Evolutionary conservation across 768 basidiomycete species (phyloP).

Genomic region (Amyloporia xantha): DNA sequence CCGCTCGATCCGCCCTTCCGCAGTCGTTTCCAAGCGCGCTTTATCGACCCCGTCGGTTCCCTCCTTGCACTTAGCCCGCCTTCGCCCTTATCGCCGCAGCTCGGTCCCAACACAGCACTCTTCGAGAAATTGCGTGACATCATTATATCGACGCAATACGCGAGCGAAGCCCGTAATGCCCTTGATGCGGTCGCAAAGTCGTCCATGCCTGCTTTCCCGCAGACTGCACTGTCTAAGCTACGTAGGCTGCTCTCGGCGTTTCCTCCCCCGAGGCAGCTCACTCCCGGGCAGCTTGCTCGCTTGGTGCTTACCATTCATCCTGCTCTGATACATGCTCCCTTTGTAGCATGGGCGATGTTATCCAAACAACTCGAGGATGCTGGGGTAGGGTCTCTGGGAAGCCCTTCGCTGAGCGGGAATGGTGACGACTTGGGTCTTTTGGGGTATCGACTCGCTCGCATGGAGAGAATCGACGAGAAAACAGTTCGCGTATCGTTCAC

Average conservation of each 20-base stretch:
- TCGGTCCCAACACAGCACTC: conserved; percentile 18
- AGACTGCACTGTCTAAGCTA: conserved; percentile 53
- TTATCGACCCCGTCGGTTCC: conserved; percentile 53
- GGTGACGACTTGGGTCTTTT: conserved; percentile 40
- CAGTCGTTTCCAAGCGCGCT: conserved; percentile 63
- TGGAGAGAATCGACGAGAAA: conserved; percentile 35
- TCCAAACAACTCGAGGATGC: conserved; percentile 47
- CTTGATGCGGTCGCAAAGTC: conserved; percentile 49
- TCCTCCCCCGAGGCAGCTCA: conserved; percentile 38
- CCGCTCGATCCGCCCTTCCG: conserved; percentile 62
- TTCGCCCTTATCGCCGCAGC: background rate
- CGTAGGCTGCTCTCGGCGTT: conserved; percentile 38
- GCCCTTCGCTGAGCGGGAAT: conserved; percentile 31
- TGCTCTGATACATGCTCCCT: conserved; percentile 44
- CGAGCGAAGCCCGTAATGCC: conserved; percentile 49
- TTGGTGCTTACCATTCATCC: conserved; percentile 57
- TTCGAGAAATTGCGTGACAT: conserved; percentile 45
- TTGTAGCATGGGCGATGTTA: conserved; percentile 58
- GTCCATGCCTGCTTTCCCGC: conserved; percentile 54
- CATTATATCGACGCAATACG: conserved; percentile 56
- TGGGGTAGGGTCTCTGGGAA: conserved; percentile 47
- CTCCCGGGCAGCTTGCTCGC: conserved; percentile 45
- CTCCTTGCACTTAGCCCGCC: conserved; percentile 34
- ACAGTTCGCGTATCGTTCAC: conserved; percentile 39
- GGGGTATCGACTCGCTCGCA: conserved; percentile 40